These are phyloP conservation scores for Prinsepia uniflora DNA, from an alignment of 306 rosid genomes.

Conservation along the genomic window DNA sequence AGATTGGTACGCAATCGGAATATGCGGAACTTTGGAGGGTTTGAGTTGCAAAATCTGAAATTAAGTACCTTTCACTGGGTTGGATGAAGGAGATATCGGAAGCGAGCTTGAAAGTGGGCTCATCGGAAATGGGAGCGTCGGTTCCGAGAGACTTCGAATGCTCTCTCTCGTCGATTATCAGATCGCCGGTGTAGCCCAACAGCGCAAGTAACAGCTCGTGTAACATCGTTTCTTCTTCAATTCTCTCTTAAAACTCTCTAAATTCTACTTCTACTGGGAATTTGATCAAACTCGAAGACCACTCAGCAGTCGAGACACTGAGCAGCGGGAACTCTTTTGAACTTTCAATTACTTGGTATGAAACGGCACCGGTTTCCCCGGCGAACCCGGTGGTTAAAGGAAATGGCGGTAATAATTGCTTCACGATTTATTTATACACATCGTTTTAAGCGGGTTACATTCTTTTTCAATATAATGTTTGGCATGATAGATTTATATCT, in stretches of 20 bases:
- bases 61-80: conserved; percentile 67
- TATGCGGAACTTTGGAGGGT: conserved; percentile 1
- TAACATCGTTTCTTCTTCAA: conserved; percentile 40
- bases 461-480: no score
- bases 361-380: neutral
- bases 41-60: neutral
- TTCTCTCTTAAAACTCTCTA: neutral
- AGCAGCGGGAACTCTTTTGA: neutral
- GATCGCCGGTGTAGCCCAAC: conserved; percentile 91
- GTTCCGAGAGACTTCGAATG: conserved; percentile 39
- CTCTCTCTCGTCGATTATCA: conserved; percentile 72
- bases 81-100: conserved; percentile 81
- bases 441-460: neutral
- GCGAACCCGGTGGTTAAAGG: neutral
- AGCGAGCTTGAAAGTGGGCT: conserved; percentile 75
- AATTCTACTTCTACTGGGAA: neutral
- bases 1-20: neutral
- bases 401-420: neutral
- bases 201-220: conserved; percentile 89
- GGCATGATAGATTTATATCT: no score
- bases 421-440: neutral
- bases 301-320: neutral
- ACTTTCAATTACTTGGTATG: neutral
- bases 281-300: neutral
- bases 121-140: conserved; percentile 53